These are phyloP conservation scores for Podospora sp. DNA, from an alignment of 495 filamentous ascomycete species.

Conservation along the genomic window DNA sequence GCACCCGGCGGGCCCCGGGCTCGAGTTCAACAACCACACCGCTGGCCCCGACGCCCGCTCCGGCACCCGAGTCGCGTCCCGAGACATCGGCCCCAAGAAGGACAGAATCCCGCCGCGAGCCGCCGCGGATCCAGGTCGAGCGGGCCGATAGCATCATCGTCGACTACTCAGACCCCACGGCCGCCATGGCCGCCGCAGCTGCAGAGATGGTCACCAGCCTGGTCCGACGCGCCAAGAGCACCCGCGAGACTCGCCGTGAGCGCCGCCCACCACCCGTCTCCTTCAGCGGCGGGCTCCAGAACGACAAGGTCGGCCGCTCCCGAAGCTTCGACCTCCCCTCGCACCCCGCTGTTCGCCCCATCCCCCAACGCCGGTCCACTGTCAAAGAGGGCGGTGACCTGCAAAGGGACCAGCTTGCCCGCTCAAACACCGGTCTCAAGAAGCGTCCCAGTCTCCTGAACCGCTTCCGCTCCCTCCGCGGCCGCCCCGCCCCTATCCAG, in stretches of 20 bases:
- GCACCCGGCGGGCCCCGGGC: background rate
- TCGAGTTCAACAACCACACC: background rate
- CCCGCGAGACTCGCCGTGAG: conserved; percentile 3
- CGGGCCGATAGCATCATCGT: conserved; percentile 7
- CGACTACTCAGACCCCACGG: conserved; percentile 7
- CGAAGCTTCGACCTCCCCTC: background rate
- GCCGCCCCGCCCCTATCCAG: background rate
- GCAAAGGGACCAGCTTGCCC: conserved; percentile 3
- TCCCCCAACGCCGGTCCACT: background rate
- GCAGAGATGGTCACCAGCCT: conserved; percentile 10
- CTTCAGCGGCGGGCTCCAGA: background rate
- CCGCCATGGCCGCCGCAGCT: conserved; percentile 1
- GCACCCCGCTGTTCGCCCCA: background rate
- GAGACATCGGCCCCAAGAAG: background rate
- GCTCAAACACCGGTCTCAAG: background rate
- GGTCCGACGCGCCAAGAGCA: conserved; percentile 15
- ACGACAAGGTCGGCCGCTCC: background rate
- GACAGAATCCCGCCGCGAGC: background rate
- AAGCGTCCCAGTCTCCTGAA: conserved; percentile 2
- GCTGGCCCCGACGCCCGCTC: background rate
- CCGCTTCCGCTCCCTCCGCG: conserved; percentile 7
- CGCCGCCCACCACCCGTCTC: background rate
- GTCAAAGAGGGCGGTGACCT: background rate
- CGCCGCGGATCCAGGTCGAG: conserved; percentile 3
- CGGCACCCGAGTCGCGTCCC: background rate